Evolutionary conservation across 2,329 filamentous ascomycete genomes (phyloP).

Genomic region (Mycosphaerella sp.): DNA sequence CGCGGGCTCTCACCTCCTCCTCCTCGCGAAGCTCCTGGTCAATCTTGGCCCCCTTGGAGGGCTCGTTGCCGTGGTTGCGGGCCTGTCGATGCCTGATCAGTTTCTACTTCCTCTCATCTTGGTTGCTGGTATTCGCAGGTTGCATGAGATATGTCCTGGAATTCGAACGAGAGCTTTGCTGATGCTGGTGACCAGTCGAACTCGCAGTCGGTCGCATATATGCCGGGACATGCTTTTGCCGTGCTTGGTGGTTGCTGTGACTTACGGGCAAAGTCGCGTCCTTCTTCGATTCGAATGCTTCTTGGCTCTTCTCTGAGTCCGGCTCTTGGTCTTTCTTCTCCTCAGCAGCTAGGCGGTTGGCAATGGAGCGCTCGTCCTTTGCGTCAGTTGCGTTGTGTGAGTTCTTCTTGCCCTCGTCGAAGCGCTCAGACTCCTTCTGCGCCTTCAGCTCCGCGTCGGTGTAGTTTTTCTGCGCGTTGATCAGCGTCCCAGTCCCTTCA

Average conservation of each 20-base stretch:
- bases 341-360: slow-evolving; percentile 63
- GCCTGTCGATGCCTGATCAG: slow-evolving; percentile 40
- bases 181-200: background rate
- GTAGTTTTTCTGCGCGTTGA: slow-evolving; percentile 47
- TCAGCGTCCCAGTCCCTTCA: background rate
- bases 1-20: slow-evolving; percentile 44
- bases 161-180: background rate
- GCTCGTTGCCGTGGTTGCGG: slow-evolving; percentile 63
- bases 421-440: slow-evolving; percentile 50
- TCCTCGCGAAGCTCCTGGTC: slow-evolving; percentile 63
- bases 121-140: background rate
- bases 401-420: slow-evolving; percentile 64
- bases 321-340: slow-evolving; percentile 45
- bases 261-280: slow-evolving; percentile 50
- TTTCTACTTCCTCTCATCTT: background rate
- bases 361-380: slow-evolving; percentile 66
- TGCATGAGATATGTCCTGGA: background rate
- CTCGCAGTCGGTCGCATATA: background rate
- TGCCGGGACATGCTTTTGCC: background rate
- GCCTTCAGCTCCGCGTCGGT: slow-evolving; percentile 37
- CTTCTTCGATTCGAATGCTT: slow-evolving; percentile 43
- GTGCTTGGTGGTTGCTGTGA: background rate
- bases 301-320: slow-evolving; percentile 36
- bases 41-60: slow-evolving; percentile 63
- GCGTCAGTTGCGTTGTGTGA: slow-evolving; percentile 65